Base-by-base conservation (phyloP, 148 eudicot species). In the Rhododendron williamsianum region DNA sequence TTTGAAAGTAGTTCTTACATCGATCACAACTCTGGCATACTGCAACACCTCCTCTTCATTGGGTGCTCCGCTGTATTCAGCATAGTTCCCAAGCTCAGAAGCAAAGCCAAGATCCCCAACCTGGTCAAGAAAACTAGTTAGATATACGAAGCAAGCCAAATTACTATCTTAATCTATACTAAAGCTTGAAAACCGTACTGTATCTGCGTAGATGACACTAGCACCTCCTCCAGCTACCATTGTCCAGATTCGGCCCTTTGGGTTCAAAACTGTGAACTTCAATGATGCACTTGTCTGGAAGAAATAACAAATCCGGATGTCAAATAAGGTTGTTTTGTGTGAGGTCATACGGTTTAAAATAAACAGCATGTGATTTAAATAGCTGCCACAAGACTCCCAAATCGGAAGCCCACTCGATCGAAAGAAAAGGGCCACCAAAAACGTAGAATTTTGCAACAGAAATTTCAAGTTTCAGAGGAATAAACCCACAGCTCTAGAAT, bases 141-240 rank as follows among this genome's bases (percentile, higher is more conserved):
- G 60, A 84, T 41, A 82, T 48, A 67, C 43, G 35, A 23, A 51
- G 41, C 54, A 48, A 65, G 30, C 38, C 56, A 11, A 83, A 60
- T 38, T 25, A 23, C 63, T 60, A 21, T 60, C 49, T 41, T 60
- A 63, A 38, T 63, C 51, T 9, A 27, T 12, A 38, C 16, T 9
- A 12, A 21, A 63, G 35, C 19, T 58, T n/a, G 38, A 86, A 83
- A 85, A 86, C 78, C 86, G 6, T 41, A 93, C 95, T 0, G 95
- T 93, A 89, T 93, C 95, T 4, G 95, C 95, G 84, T 93, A 93
- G 86, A 93, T 93, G 78, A 93, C 94, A 86, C 95, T 92, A 73
- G 95, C 95, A 52, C 95, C 95, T 85, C 95, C 95, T 56, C 95
- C 95, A 81, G 95, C 95, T 83, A 93, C 95, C 95, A 93, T 93